These are phyloP conservation scores for Angophora floribunda DNA, from an alignment of 345 rosid genomes.

Conservation along the genomic window DNA sequence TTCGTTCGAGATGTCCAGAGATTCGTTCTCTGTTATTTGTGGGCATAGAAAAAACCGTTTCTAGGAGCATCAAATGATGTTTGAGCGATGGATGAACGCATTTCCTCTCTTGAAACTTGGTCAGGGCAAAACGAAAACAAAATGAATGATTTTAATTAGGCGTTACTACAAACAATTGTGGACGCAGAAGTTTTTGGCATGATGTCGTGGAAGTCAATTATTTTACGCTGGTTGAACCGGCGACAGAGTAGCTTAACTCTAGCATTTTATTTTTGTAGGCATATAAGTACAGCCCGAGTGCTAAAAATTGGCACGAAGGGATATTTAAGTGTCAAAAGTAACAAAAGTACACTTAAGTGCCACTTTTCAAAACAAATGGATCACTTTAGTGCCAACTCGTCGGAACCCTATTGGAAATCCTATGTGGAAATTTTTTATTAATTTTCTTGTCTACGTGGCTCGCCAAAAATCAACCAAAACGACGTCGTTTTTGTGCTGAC, in stretches of 20 bases:
- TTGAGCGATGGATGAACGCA: background rate
- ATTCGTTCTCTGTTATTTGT: background rate
- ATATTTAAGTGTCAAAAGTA: too few species aligned
- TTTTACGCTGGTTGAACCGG: background rate
- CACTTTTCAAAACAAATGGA: too few species aligned
- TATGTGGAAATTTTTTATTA: too few species aligned
- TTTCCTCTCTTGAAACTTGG: background rate
- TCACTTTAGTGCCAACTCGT: too few species aligned
- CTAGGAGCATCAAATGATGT: background rate
- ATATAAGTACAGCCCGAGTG: too few species aligned
- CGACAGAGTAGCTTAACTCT: background rate
- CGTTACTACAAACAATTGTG: background rate
- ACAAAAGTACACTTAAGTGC: too few species aligned
- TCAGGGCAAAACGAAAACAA: background rate
- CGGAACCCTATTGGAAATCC: too few species aligned
- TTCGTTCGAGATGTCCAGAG: background rate
- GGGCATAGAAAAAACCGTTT: accelerated
- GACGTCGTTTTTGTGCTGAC: too few species aligned
- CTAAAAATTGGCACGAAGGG: too few species aligned
- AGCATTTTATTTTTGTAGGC: background rate
- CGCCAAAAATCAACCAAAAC: too few species aligned
- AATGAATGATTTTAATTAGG: background rate
- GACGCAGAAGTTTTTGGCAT: background rate
- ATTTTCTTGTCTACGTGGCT: too few species aligned
- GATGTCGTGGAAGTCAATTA: background rate